These are phyloP conservation scores for Quercus tomentella DNA, from an alignment of 331 rosid genomes.

Conservation along the genomic window DNA sequence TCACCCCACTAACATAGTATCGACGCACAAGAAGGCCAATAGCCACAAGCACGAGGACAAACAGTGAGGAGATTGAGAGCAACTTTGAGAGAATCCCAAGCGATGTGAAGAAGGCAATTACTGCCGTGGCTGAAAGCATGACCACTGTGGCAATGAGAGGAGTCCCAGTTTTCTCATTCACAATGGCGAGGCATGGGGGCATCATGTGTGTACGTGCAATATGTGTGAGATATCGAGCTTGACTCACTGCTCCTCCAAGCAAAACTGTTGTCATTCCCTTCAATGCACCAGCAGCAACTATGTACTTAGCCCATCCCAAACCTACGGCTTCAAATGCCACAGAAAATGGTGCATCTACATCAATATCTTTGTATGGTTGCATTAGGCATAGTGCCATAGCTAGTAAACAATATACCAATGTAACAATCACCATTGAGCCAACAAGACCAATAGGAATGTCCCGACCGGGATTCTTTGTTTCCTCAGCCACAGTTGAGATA, in stretches of 20 bases:
- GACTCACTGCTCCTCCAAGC: constrained; percentile 68
- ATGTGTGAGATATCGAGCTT: constrained; percentile 84
- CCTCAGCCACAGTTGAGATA: constrained; percentile 83
- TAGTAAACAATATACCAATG: constrained; percentile 42
- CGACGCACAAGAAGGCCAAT: constrained; percentile 56
- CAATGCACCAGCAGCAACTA: constrained; percentile 70
- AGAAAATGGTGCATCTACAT: constrained; percentile 50
- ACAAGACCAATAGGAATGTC: constrained; percentile 93
- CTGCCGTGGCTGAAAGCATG: constrained; percentile 57
- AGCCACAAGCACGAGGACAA: constrained; percentile 62
- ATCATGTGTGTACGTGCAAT: constrained; percentile 88
- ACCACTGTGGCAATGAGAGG: constrained; percentile 65
- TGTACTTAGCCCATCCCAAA: constrained; percentile 82
- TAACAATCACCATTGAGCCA: constrained; percentile 67
- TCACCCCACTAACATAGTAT: constrained; percentile 44
- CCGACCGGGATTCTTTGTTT: constrained; percentile 66
- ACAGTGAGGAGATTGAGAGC: constrained; percentile 61
- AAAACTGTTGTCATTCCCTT: constrained; percentile 90
- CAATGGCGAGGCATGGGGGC: constrained; percentile 73
- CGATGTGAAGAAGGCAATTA: constrained; percentile 63
- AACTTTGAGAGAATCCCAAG: constrained; percentile 45
- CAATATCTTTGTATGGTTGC: constrained; percentile 25
- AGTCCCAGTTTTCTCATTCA: constrained; percentile 57
- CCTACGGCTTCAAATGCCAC: constrained; percentile 67
- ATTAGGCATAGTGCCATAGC: constrained; percentile 71